phyloP scores from a whole-genome alignment of 1,139 yeast genomes.

The Geotrichum citri-aurantii region DNA sequence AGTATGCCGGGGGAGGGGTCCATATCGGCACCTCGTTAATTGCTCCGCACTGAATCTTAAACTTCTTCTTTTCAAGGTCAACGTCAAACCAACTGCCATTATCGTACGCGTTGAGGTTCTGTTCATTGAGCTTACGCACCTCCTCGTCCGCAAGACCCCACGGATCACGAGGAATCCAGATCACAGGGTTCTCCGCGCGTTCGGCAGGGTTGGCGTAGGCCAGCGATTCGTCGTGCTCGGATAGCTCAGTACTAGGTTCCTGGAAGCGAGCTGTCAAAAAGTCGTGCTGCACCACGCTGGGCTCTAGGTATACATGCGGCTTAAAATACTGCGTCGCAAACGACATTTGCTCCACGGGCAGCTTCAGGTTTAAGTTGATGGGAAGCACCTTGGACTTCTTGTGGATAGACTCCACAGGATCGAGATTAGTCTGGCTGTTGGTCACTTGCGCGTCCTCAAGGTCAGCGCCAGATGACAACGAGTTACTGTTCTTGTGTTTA shows the following conservation, averaged over 20 bases:
- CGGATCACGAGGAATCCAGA: slow-evolving; percentile 88
- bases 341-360: neutral
- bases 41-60: slow-evolving; percentile 21
- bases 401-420: neutral
- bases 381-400: neutral
- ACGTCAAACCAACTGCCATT: slow-evolving; percentile 55
- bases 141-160: slow-evolving; percentile 67
- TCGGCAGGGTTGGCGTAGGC: slow-evolving; percentile 79
- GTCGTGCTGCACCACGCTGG: slow-evolving; percentile 28
- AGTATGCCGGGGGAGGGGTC: slow-evolving; percentile 22
- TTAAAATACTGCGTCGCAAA: slow-evolving; percentile 32
- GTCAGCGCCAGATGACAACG: slow-evolving; percentile 4
- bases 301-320: slow-evolving; percentile 56
- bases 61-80: slow-evolving; percentile 36
- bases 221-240: slow-evolving; percentile 39
- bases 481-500: neutral
- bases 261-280: slow-evolving; percentile 43
- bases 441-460: slow-evolving; percentile 4
- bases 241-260: slow-evolving; percentile 28
- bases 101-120: slow-evolving; percentile 53
- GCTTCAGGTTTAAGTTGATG: neutral
- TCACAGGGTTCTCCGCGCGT: slow-evolving; percentile 55
- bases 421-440: slow-evolving; percentile 1
- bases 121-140: slow-evolving; percentile 41
- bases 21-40: slow-evolving; percentile 29